A percentile compares a stretch with the other conserved stretches of the same genome.
These are phyloP conservation scores for Pleurotus eryngii DNA, from an alignment of 768 basidiomycete species.

Conservation along the genomic window DNA sequence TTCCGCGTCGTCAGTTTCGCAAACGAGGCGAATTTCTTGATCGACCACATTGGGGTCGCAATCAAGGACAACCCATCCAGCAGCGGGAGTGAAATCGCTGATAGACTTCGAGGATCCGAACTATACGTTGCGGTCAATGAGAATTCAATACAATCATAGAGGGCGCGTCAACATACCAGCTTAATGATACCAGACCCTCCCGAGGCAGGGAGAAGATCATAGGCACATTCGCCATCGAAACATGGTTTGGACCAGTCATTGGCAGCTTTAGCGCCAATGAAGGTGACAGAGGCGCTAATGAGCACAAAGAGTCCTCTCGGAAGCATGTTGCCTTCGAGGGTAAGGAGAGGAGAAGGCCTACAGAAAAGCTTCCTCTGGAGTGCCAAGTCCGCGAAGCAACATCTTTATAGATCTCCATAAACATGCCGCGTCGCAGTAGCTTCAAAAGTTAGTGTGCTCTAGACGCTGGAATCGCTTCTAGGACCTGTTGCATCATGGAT, in stretches of 20 bases:
- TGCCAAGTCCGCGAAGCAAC: no score
- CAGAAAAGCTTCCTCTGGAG: no score
- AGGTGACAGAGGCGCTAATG: no score
- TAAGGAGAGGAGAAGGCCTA: no score
- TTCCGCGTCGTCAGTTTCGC: constrained; percentile 8
- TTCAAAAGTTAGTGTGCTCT: no score
- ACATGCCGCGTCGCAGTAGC: no score
- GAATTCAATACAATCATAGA: neutral
- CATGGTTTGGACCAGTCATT: constrained; percentile 24
- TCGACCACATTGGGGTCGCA: neutral
- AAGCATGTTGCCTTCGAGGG: no score
- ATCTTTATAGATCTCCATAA: no score
- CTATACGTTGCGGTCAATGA: neutral
- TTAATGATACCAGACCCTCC: neutral
- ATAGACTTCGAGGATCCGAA: neutral
- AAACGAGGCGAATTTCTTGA: neutral
- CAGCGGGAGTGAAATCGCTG: neutral
- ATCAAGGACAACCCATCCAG: constrained; percentile 1
- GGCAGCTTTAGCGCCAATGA: no score
- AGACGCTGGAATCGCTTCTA: no score
- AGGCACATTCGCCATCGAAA: constrained; percentile 19
- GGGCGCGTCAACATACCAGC: neutral
- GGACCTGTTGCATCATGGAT: no score
- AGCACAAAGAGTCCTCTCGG: no score
- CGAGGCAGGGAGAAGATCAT: constrained; percentile 10